Percentiles rank a stretch among this genome's conserved stretches.
Conservation (phyloP, 345 rosid species). For the Lepidium africanum region DNA sequence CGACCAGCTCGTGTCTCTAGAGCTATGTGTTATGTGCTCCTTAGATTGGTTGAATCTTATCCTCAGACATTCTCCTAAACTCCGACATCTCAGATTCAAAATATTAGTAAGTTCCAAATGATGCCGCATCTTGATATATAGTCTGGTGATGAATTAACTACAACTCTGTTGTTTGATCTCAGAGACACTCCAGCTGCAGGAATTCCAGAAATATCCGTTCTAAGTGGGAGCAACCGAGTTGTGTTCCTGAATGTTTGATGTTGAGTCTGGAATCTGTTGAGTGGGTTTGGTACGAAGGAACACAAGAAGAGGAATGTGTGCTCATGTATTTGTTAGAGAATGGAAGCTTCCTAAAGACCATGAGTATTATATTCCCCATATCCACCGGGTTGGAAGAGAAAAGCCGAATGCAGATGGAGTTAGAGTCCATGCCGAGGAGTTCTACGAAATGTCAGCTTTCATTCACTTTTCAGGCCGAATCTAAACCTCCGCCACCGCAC, state of each 20-base stretch:
- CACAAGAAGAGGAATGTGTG: not conserved
- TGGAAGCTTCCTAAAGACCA: not conserved
- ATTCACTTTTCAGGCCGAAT: not conserved
- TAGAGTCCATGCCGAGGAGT: not conserved
- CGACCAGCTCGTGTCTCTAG: constrained; percentile 2
- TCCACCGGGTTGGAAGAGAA: not conserved
- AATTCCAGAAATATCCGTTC: not conserved
- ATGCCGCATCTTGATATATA: not conserved
- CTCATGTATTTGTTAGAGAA: not conserved
- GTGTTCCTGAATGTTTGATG: not conserved
- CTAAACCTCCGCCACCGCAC: too few relatives aligned
- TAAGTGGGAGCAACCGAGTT: not conserved
- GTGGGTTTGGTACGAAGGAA: not conserved
- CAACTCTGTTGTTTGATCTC: not conserved
- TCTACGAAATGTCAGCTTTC: not conserved
- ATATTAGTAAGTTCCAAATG: not conserved
- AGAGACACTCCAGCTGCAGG: not conserved
- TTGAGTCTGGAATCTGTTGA: not conserved
- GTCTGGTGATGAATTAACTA: not conserved
- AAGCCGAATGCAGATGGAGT: not conserved
- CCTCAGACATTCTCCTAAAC: not conserved
- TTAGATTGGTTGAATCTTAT: not conserved
- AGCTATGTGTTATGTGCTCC: not conserved
- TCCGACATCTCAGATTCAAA: not conserved
- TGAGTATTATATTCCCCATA: not conserved